Evolutionary conservation across 2,329 filamentous ascomycete species (phyloP), one percentile per base, ranked within the genome.

Genomic region (Grosmannia penicillata): DNA sequence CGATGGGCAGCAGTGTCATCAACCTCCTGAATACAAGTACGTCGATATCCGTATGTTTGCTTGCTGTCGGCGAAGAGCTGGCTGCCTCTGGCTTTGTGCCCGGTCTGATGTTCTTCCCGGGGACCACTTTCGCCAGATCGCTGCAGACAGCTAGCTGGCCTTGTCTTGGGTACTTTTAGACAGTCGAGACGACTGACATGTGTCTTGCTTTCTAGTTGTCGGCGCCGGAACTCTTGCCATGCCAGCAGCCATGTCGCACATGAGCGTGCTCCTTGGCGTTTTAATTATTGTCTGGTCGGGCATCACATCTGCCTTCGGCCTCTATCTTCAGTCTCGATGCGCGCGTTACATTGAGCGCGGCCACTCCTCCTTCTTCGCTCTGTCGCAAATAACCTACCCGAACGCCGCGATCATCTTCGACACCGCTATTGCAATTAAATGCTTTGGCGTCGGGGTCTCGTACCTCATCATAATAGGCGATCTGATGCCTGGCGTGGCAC

Each of bases 391-490:
- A 45, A 96, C 91, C 6, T 98, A 96, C 52, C 91, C 91, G 2
- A 94, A 94, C 56, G 86, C 89, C 3, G 84, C 91, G 8, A 85
- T 98, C 33, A 69, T 96, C 33, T 98, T 98, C 56, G 91, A 98
- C 60, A 78, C 80, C 7, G 91, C 91, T 6, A 98, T 98, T 54
- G 86, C 89, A 11, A 77, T 98, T 53, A 98, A 98, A 57, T 98
- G 91, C 59, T 98, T 98, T 55, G 91, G 91, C 27, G 91, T 98
- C 9, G 91, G 83, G 18, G 84, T 96, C 43, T 95, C 86, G 50
- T 98, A 98, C 61, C 73, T 98, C 51, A 98, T 98, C 53, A 96
- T 98, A 52, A 96, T 98, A 49, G 91, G 91, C 36, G 91, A 98
- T 56, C 65, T 98, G 45, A 98, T 98, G 91, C 91, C 91, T 1